A percentile compares a stretch with the other conserved stretches of the same genome.
Conservation (phyloP, 306 rosid species). For the Dryas drummondii region DNA sequence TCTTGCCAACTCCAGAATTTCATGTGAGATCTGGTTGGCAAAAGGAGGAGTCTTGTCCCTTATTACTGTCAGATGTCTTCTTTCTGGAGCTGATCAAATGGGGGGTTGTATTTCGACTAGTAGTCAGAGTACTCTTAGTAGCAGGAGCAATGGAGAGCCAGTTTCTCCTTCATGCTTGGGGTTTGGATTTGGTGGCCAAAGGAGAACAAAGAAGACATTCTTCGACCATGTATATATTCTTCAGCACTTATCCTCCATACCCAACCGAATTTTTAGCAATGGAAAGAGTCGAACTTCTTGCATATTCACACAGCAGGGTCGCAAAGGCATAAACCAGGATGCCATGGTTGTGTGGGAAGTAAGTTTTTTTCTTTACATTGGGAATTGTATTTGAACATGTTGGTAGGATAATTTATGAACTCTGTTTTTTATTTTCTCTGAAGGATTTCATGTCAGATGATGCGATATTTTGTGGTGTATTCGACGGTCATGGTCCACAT, state of each 20-base stretch:
- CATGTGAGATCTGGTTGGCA: slow-evolving; percentile 51
- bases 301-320: slow-evolving; percentile 89
- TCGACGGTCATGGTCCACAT: slow-evolving; percentile 95
- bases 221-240: slow-evolving; percentile 62
- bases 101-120: slow-evolving; percentile 91
- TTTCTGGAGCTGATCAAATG: slow-evolving; percentile 65
- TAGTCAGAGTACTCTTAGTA: slow-evolving; percentile 69
- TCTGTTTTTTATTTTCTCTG: slow-evolving; percentile 9
- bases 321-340: slow-evolving; percentile 95
- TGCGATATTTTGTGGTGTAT: slow-evolving; percentile 81
- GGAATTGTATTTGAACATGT: slow-evolving; percentile 4
- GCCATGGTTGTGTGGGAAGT: slow-evolving; percentile 99
- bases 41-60: slow-evolving; percentile 35
- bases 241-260: slow-evolving; percentile 63
- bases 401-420: slow-evolving; percentile 21
- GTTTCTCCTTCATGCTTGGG: slow-evolving; percentile 54
- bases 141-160: slow-evolving; percentile 72
- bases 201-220: slow-evolving; percentile 70
- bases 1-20: slow-evolving; percentile 35
- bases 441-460: slow-evolving; percentile 91
- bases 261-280: slow-evolving; percentile 69
- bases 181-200: slow-evolving; percentile 40
- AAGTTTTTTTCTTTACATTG: slow-evolving; percentile 31
- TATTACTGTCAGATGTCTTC: slow-evolving; percentile 39
- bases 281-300: slow-evolving; percentile 85